Evolutionary conservation across 2,329 filamentous ascomycete genomes (phyloP).

Genomic region (Ophiostoma himal-ulmi): DNA sequence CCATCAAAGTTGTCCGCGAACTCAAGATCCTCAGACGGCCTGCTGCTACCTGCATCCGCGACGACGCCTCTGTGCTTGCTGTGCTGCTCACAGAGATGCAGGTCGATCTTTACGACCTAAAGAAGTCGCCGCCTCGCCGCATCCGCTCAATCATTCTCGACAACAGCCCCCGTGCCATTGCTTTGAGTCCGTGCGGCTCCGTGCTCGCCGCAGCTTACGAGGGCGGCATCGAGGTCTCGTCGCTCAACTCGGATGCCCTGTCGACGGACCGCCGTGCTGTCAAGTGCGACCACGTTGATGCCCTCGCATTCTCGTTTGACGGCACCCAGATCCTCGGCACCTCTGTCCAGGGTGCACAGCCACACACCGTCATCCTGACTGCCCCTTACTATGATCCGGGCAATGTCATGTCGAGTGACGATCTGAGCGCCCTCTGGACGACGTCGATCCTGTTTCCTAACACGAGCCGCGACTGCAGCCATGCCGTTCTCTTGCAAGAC

Average conservation of each 20-base stretch:
- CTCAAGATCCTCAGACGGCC: conserved; percentile 74
- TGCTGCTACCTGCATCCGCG: conserved; percentile 68
- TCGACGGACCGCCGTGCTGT: conserved; percentile 66
- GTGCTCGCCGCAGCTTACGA: conserved; percentile 81
- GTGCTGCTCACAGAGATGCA: conserved; percentile 78
- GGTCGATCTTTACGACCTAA: conserved; percentile 77
- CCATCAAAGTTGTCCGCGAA: conserved; percentile 65
- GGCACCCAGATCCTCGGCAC: conserved; percentile 74
- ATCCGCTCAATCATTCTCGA: conserved; percentile 72
- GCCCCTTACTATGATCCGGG: conserved; percentile 74
- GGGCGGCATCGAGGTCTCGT: conserved; percentile 82
- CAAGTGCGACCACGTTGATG: conserved; percentile 70
- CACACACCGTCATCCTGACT: conserved; percentile 69
- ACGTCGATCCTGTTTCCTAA: conserved; percentile 81
- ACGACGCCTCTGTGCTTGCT: conserved; percentile 69
- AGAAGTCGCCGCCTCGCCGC: conserved; percentile 57
- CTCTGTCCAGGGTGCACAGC: conserved; percentile 57
- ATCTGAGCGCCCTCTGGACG: conserved; percentile 73
- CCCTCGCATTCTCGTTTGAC: conserved; percentile 68
- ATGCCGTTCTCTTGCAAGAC: conserved; percentile 63
- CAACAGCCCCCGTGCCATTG: conserved; percentile 70
- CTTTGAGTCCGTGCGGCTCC: conserved; percentile 72
- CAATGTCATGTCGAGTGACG: conserved; percentile 58
- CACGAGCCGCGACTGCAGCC: conserved; percentile 70
- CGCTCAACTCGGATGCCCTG: conserved; percentile 58